Base-by-base conservation (phyloP, 2,329 filamentous ascomycete genomes). In the Thielaviopsis euricoi region DNA sequence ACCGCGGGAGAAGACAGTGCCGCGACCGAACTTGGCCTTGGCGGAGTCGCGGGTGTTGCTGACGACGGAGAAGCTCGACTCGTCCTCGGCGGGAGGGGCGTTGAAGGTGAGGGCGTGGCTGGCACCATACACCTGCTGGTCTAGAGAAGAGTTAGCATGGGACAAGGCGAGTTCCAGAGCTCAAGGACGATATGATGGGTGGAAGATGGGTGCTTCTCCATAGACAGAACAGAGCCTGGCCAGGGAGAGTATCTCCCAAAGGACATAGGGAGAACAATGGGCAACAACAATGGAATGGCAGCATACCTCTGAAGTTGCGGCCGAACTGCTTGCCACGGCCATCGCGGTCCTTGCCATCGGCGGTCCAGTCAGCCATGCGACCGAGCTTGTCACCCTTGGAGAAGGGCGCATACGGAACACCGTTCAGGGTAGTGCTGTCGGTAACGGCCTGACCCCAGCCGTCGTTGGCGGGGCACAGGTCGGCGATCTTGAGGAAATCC, bases 361-460 rank as follows among this genome's bases (percentile, higher is more conserved):
- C 69, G 19, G 90, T 95, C 93, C 93, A 98, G 77, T 98, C 93
- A 61, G 93, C 93, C 90, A 98, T 97, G 71, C 93, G 90, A 68
- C 93, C 93, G 61, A 98, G 79, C 80, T 96, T 97, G 77, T 98
- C 93, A 70, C 89, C 89, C 75, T 98, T 98, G 64, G 90, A 96
- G 78, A 93, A 98, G 61, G 93, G 93, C 66, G 93, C 93, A 72
- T 96, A 98, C 46, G 93, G 93, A 54, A 97, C 89, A 69, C 93
- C 93, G 70, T 95, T 85, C 67, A 97, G 81, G 62, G 87, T 95
- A 63, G 88, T 95, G 71, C 95, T 88, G 66, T 76, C 82, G 61
- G 89, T 86, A 64, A 86, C 81, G 61, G 86, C 72, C 57, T 91
- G 91, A 61, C 93, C 93, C 93, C 93, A 98, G 71, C 83, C 81